Evolutionary conservation across 2,329 filamentous ascomycete species (phyloP).

Genomic region (Aspergillus vadensis): DNA sequence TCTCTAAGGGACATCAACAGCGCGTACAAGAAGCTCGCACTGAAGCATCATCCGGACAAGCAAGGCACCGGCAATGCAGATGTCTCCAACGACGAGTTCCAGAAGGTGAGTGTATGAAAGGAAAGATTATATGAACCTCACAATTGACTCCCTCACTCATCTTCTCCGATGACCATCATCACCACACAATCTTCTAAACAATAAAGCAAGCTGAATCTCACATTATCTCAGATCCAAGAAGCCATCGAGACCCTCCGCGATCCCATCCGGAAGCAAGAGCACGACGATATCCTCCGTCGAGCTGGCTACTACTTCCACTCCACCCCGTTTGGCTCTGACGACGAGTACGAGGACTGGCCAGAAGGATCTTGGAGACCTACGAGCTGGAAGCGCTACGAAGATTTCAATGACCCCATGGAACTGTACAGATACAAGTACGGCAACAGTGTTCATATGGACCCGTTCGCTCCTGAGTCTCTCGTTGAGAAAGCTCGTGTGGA

Average conservation of each 20-base stretch:
- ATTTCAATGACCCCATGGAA: background rate
- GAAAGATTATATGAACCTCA: background rate
- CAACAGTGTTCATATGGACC: constrained; percentile 35
- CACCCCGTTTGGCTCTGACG: background rate
- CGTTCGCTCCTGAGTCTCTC: constrained; percentile 24
- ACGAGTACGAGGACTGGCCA: background rate
- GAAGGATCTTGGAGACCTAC: background rate
- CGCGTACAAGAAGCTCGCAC: constrained; percentile 38
- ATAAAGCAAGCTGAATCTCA: background rate
- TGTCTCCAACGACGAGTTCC: constrained; percentile 23
- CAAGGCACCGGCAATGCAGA: constrained; percentile 10
- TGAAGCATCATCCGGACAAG: constrained; percentile 41
- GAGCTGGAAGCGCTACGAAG: background rate
- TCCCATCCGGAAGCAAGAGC: constrained; percentile 21
- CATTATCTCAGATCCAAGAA: constrained; percentile 30
- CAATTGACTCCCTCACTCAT: background rate
- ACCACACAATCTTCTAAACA: background rate
- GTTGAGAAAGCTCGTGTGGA: constrained; percentile 13
- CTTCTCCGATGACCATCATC: background rate
- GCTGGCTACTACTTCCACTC: background rate
- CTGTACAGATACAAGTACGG: constrained; percentile 34
- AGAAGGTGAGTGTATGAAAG: constrained; percentile 21
- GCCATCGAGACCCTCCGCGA: constrained; percentile 40
- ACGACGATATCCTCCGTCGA: constrained; percentile 24
- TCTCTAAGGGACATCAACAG: constrained; percentile 35